phyloP scores from a whole-genome alignment of 1,284 basidiomycete genomes.

The Rhizopogon hawkerae region DNA sequence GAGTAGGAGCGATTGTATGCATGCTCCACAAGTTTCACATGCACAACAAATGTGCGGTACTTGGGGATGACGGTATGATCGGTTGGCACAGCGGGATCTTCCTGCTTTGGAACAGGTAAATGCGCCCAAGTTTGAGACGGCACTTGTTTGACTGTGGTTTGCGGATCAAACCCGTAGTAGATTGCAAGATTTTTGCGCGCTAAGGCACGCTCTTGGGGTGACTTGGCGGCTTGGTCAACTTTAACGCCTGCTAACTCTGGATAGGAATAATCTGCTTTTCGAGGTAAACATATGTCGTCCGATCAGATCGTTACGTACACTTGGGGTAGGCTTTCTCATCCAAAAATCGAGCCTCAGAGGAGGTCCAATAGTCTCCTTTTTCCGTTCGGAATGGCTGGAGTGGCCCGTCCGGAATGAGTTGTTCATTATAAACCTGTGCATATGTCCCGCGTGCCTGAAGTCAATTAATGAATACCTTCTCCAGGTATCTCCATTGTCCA shows the following conservation, averaged over 20 bases:
- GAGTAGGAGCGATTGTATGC: slow-evolving; percentile 17
- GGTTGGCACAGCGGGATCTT: slow-evolving; percentile 10
- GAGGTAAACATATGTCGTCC: slow-evolving; percentile 1
- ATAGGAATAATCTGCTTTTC: slow-evolving; percentile 18
- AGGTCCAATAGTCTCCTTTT: slow-evolving; percentile 19
- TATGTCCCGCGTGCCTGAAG: slow-evolving; percentile 15
- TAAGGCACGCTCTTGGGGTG: slow-evolving; percentile 10
- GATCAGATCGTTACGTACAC: slow-evolving; percentile 6
- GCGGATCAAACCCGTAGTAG: slow-evolving; percentile 17
- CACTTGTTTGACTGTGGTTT: slow-evolving; percentile 2
- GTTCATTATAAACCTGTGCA: slow-evolving; percentile 16
- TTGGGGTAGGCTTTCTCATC: slow-evolving; percentile 13
- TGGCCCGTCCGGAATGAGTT: slow-evolving; percentile 12
- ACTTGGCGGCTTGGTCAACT: slow-evolving; percentile 13
- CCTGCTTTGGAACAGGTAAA: slow-evolving; percentile 10
- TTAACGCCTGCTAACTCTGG: slow-evolving; percentile 19
- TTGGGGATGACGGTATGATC: slow-evolving; percentile 13
- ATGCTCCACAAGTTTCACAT: slow-evolving; percentile 18
- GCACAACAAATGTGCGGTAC: slow-evolving; percentile 19
- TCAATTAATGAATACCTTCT: neutral
- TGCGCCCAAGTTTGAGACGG: slow-evolving; percentile 12
- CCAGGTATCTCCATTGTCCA: no score
- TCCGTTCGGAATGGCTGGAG: slow-evolving; percentile 18
- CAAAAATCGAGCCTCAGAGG: slow-evolving; percentile 18
- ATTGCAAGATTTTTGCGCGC: slow-evolving; percentile 17